Percentiles rank a stretch among this genome's conserved stretches.
Conservation (phyloP, 768 basidiomycete genomes). For the Mycena vulgaris region DNA sequence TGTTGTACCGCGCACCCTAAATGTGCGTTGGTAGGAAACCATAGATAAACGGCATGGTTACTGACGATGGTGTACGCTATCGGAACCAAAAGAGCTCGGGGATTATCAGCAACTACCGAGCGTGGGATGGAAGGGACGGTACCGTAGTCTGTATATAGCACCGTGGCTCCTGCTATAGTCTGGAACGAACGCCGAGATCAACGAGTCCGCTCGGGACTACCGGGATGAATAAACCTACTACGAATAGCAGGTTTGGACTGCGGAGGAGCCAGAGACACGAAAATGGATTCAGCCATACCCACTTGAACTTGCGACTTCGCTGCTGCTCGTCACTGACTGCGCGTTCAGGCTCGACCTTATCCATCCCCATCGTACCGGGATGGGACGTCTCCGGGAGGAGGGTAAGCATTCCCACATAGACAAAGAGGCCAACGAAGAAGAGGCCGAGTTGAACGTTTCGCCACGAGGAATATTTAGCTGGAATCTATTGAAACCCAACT, state of each 20-base stretch:
- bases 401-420: conserved; percentile 47
- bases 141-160: conserved; percentile 59
- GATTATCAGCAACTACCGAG: neutral
- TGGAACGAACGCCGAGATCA: conserved; percentile 30
- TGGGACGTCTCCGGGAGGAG: conserved; percentile 65
- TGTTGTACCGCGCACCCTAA: conserved; percentile 60
- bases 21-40: neutral
- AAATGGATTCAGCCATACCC: conserved; percentile 62
- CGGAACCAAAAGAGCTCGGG: conserved; percentile 56
- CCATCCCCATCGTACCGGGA: conserved; percentile 58
- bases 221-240: conserved; percentile 48
- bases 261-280: conserved; percentile 53
- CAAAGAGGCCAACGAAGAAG: conserved; percentile 50
- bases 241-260: conserved; percentile 59
- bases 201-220: neutral
- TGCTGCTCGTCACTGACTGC: conserved; percentile 1
- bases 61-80: conserved; percentile 68
- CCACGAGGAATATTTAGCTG: conserved; percentile 65
- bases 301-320: conserved; percentile 28
- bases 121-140: neutral
- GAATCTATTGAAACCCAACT: conserved; percentile 32
- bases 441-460: conserved; percentile 57
- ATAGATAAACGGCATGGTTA: neutral
- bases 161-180: conserved; percentile 54
- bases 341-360: conserved; percentile 41